Conservation (phyloP, 441 rosid species). For the Macaranga tanarius region DNA sequence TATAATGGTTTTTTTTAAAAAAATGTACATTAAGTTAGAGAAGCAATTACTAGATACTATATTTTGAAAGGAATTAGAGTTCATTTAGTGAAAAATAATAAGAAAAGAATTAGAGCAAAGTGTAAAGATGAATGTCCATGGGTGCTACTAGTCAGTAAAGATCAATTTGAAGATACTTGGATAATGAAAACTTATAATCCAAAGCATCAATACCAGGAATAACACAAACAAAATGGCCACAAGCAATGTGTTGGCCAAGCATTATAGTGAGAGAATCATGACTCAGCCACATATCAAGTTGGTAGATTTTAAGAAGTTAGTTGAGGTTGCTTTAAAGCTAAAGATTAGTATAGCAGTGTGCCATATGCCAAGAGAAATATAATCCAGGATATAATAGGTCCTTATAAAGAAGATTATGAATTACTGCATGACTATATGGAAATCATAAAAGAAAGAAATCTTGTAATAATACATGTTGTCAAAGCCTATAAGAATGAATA, state of each 20-base stretch:
- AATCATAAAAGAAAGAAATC: not conserved
- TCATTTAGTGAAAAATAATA: not conserved
- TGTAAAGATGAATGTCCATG: not conserved
- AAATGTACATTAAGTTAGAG: constrained; percentile 45
- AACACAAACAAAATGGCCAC: not conserved
- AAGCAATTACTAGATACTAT: not conserved
- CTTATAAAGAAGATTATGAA: not conserved
- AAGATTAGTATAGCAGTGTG: not conserved
- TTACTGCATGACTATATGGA: not conserved
- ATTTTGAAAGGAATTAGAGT: not conserved
- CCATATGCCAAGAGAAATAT: too few relatives aligned
- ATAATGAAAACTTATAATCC: not conserved
- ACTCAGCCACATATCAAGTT: not conserved
- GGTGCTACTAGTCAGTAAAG: not conserved
- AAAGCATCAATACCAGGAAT: not conserved
- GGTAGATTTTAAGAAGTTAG: not conserved
- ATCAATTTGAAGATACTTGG: not conserved
- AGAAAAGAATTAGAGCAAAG: not conserved
- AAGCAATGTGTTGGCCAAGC: not conserved
- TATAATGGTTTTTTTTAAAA: not conserved
- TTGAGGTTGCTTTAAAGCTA: not conserved
- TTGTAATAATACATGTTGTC: not conserved
- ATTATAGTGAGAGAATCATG: not conserved
- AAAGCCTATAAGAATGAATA: not conserved
- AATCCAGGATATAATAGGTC: not conserved